These are phyloP conservation scores for Ilyonectria mors-panacis DNA, from an alignment of 2,329 filamentous ascomycete genomes.

Conservation along the genomic window DNA sequence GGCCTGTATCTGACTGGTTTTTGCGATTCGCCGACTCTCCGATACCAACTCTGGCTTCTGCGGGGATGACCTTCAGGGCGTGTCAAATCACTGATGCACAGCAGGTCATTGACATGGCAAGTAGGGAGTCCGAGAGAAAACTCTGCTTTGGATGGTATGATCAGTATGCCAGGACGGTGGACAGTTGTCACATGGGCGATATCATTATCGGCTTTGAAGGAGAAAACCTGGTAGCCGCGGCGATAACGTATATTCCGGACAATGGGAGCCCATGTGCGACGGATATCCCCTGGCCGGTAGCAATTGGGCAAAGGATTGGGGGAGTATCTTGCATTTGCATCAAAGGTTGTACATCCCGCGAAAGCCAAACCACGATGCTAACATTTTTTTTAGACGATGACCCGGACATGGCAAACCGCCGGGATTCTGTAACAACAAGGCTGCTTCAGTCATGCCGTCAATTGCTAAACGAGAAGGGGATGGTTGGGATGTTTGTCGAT, in stretches of 20 bases:
- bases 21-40: constrained; percentile 67
- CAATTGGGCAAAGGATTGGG: constrained; percentile 66
- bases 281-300: constrained; percentile 70
- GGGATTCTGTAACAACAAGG: constrained; percentile 66
- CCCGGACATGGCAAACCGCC: constrained; percentile 58
- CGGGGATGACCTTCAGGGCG: constrained; percentile 60
- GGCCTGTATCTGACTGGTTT: constrained; percentile 68
- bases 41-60: constrained; percentile 55
- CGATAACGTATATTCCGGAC: constrained; percentile 67
- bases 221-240: constrained; percentile 65
- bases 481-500: constrained; percentile 70
- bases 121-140: constrained; percentile 62
- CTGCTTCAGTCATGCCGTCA: constrained; percentile 68
- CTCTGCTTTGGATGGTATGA: constrained; percentile 71
- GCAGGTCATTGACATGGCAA: constrained; percentile 65
- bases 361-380: constrained; percentile 22
- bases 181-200: constrained; percentile 64
- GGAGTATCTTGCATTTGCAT: constrained; percentile 75
- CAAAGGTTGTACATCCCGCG: constrained; percentile 59
- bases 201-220: constrained; percentile 68
- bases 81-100: constrained; percentile 64
- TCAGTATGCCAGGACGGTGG: constrained; percentile 68
- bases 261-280: constrained; percentile 62
- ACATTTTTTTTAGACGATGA: constrained; percentile 57
- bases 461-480: constrained; percentile 63